phyloP scores from a whole-genome alignment of 2,329 filamentous ascomycete genomes.

The Exophiala sideris region DNA sequence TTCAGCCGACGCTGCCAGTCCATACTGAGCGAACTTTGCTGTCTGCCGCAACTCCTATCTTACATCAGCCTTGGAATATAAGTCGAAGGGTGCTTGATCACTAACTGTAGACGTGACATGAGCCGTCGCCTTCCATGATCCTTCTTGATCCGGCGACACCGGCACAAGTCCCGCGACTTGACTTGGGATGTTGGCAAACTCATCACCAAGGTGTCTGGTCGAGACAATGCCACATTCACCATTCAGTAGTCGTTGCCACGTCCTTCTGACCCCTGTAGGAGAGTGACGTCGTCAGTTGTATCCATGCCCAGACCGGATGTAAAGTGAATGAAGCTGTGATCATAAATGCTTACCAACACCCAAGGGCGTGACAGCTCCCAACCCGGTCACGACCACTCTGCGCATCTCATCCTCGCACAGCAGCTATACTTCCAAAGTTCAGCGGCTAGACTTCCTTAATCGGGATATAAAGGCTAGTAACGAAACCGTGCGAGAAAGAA shows the following conservation, averaged over 20 bases:
- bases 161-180: conserved; percentile 83
- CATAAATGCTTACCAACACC: conserved; percentile 60
- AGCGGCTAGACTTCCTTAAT: neutral
- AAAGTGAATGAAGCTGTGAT: conserved; percentile 8
- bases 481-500: no score
- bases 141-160: conserved; percentile 42
- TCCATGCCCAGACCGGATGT: neutral
- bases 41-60: conserved; percentile 67
- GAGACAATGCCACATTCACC: conserved; percentile 78
- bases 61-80: no score
- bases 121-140: conserved; percentile 42
- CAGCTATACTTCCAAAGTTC: neutral
- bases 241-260: conserved; percentile 77
- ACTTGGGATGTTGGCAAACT: conserved; percentile 73
- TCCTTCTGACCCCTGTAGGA: conserved; percentile 60
- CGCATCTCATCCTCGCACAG: conserved; percentile 34
- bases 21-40: conserved; percentile 90
- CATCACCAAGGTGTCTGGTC: conserved; percentile 58
- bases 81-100: neutral
- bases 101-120: conserved; percentile 43
- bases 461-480: neutral
- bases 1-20: conserved; percentile 80
- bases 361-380: conserved; percentile 78
- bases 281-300: neutral
- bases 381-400: conserved; percentile 78